Base-by-base conservation (phyloP, 108 stramenopile species). In the Cyclotella choctawhatcheeana region DNA sequence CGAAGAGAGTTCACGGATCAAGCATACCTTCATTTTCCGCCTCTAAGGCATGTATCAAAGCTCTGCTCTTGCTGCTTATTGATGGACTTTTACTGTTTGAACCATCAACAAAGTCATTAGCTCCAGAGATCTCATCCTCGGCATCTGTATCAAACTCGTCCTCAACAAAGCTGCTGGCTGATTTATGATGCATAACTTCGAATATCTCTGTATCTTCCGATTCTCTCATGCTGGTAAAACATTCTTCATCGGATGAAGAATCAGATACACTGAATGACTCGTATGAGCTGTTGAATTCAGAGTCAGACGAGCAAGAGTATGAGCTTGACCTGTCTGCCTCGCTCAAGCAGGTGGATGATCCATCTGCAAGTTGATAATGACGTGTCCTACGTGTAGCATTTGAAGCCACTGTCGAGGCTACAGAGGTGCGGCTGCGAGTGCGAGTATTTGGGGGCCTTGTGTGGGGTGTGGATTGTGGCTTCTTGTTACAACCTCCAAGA, bases 11-110 rank as follows among this genome's bases (percentile, higher is more conserved):
- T n/a, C n/a, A n/a, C n/a, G n/a, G n/a, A n/a, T n/a, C n/a, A n/a
- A n/a, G n/a, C n/a, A n/a, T n/a, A n/a, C n/a, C n/a, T n/a, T n/a
- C 58, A 37, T 70, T 70, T 50, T 70, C 69, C 8, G 63, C 22
- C 60, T 70, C 33, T 34, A 56, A 54, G 12, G 53, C 58, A 1
- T 55, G 34, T 22, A 69, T 48, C 34, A 69, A 27, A 25, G 29
- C 35, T 3, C 16, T 29, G 20, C 43, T 56, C 7, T 47, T 33
- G 13, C 17, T 51, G n/a, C 55, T 56, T 13, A 69, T n/a, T 0
- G 67, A 55, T 29, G 55, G 29, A 30, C 13, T 31, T 31, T 12
- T 56, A 2, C 4, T 44, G 7, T 56, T 34, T 7, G n/a, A 7
- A 3, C 22, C 17, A 13, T 64, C n/a, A 29, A 31, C 13, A 14